Conservation (phyloP, 2,329 filamentous ascomycete genomes). For the Penicillium sp. region DNA sequence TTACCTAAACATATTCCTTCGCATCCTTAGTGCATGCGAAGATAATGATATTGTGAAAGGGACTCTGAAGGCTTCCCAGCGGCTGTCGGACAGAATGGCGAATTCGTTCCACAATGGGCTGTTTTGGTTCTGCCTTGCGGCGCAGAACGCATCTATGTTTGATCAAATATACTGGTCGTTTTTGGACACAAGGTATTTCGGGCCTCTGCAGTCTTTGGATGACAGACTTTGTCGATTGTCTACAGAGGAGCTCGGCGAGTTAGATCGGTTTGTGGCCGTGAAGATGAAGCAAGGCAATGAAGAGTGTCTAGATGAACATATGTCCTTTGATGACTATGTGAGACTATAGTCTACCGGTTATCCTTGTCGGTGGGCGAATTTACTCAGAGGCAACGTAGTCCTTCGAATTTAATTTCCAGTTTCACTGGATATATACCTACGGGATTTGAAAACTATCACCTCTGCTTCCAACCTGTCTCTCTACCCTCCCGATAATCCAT, state of each 20-base stretch:
- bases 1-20: neutral
- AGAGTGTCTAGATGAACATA: neutral
- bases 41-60: neutral
- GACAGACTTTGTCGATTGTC: neutral
- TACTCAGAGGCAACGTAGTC: too few relatives aligned
- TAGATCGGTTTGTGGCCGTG: neutral
- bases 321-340: neutral
- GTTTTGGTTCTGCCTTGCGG: slow-evolving; percentile 11
- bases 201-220: neutral
- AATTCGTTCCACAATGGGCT: slow-evolving; percentile 6
- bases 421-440: too few relatives aligned
- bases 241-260: neutral
- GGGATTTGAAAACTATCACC: too few relatives aligned
- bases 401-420: too few relatives aligned
- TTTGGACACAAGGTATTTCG: slow-evolving; percentile 2
- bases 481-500: too few relatives aligned
- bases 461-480: too few relatives aligned
- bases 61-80: neutral
- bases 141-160: neutral
- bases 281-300: neutral
- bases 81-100: slow-evolving; percentile 2
- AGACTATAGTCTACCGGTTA: neutral
- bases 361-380: too few relatives aligned
- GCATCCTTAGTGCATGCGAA: neutral
- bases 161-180: slow-evolving; percentile 11